These are phyloP conservation scores for Albophoma yamanashiensis DNA, from an alignment of 2,329 filamentous ascomycete genomes.

Conservation along the genomic window DNA sequence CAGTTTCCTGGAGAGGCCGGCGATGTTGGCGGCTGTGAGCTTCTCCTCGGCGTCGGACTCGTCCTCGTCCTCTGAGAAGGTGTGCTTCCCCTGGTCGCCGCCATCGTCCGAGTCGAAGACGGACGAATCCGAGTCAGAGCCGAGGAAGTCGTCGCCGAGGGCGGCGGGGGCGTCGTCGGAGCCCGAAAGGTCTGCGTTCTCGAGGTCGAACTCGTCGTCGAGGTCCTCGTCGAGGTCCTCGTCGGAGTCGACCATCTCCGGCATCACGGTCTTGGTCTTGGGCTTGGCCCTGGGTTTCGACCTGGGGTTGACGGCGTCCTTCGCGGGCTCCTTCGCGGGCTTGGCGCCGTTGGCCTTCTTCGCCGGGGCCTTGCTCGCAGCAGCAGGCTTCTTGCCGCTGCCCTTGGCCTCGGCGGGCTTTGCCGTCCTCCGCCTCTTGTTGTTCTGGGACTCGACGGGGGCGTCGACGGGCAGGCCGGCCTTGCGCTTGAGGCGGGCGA, in stretches of 20 bases:
- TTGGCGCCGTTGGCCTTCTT: conserved; percentile 22
- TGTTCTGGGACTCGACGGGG: conserved; percentile 33
- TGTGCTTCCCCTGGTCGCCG: conserved; percentile 38
- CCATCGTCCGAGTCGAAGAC: conserved; percentile 64
- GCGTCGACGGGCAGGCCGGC: conserved; percentile 55
- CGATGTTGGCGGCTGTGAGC: conserved; percentile 92
- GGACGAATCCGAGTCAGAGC: conserved; percentile 43
- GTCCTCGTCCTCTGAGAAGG: conserved; percentile 94
- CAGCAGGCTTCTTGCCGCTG: conserved; percentile 11
- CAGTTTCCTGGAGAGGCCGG: conserved; percentile 75
- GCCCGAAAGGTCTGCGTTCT: conserved; percentile 28
- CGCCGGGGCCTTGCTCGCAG: not conserved
- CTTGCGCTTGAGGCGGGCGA: conserved; percentile 78
- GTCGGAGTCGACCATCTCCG: conserved; percentile 32
- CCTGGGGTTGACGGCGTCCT: conserved; percentile 18
- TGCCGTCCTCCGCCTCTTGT: conserved; percentile 9
- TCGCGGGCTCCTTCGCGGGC: conserved; percentile 13
- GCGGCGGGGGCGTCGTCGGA: conserved; percentile 22
- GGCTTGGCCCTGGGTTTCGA: conserved; percentile 18
- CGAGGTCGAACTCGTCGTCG: conserved; percentile 30
- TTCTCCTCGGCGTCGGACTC: conserved; percentile 81
- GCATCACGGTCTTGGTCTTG: conserved; percentile 21
- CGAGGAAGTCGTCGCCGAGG: conserved; percentile 50
- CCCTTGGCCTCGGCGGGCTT: conserved; percentile 13
- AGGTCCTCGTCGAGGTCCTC: conserved; percentile 25